Conservation (phyloP, 2,329 filamentous ascomycete species). For the Akanthomyces dipterigenus region DNA sequence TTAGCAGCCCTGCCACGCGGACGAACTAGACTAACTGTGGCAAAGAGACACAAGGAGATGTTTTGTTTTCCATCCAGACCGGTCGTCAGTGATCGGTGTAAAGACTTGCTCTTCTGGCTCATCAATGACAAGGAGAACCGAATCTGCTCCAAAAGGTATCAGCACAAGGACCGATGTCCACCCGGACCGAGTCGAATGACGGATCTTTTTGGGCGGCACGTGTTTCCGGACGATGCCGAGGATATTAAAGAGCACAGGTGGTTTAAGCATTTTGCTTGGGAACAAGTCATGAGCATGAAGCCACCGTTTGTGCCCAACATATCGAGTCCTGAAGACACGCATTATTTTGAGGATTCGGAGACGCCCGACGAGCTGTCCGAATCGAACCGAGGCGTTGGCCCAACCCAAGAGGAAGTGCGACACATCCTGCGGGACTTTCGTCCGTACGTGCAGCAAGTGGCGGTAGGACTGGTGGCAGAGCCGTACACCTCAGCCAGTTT, state of each 20-base stretch:
- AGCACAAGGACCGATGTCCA: constrained; percentile 49
- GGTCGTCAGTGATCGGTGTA: constrained; percentile 60
- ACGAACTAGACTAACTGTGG: constrained; percentile 11
- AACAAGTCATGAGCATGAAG: constrained; percentile 58
- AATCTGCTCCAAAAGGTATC: constrained; percentile 70
- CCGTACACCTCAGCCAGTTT: constrained; percentile 44
- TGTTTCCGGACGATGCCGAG: constrained; percentile 76
- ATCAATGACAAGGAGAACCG: constrained; percentile 69
- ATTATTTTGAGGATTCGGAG: constrained; percentile 84
- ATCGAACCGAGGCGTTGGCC: constrained; percentile 31
- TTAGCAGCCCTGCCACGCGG: constrained; percentile 31
- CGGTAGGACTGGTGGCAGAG: constrained; percentile 37
- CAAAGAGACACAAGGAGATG: constrained; percentile 64
- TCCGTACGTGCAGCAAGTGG: constrained; percentile 34
- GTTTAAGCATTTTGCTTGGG: constrained; percentile 76
- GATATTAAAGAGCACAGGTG: constrained; percentile 88
- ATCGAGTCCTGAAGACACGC: constrained; percentile 62
- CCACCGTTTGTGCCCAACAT: constrained; percentile 80
- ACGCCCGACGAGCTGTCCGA: constrained; percentile 58
- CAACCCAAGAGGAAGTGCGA: constrained; percentile 25
- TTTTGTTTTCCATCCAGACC: constrained; percentile 65
- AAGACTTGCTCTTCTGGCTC: constrained; percentile 67
- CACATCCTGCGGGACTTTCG: constrained; percentile 32
- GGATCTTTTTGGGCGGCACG: constrained; percentile 46
- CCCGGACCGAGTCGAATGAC: constrained; percentile 16